Percentiles rank a stretch among this genome's conserved stretches.
Evolutionary conservation across 2,329 filamentous ascomycete genomes (phyloP).

Genomic region (Diaporthe sp.): DNA sequence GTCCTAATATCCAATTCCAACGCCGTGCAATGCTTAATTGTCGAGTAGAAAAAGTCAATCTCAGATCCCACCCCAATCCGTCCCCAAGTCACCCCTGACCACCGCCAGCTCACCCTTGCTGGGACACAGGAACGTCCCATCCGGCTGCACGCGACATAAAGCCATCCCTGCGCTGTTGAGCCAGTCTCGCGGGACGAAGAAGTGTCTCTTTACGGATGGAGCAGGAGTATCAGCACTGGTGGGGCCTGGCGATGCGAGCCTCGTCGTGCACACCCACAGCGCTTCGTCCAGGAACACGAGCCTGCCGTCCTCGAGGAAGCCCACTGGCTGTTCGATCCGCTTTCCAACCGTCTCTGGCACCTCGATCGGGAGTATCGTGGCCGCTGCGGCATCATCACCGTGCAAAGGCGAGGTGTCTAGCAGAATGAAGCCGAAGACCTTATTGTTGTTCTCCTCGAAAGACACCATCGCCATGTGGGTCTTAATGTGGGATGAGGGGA

Average conservation of each 20-base stretch:
- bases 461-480: conserved; percentile 24
- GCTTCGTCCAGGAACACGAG: conserved; percentile 42
- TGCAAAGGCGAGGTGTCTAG: conserved; percentile 39
- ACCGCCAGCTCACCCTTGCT: conserved; percentile 42
- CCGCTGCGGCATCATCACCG: neutral
- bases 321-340: conserved; percentile 34
- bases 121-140: conserved; percentile 41
- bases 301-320: conserved; percentile 40
- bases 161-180: conserved; percentile 38
- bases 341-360: conserved; percentile 19
- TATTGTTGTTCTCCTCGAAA: conserved; percentile 29
- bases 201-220: conserved; percentile 38
- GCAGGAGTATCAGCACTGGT: neutral
- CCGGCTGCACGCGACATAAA: conserved; percentile 38
- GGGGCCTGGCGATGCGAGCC: neutral
- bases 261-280: conserved; percentile 42
- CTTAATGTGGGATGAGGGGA: conserved; percentile 17
- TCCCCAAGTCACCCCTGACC: conserved; percentile 37
- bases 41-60: neutral
- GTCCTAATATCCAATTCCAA: neutral
- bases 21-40: conserved; percentile 2
- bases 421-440: conserved; percentile 8
- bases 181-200: conserved; percentile 45
- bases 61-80: conserved; percentile 38
- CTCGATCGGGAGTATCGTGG: neutral